Evolutionary conservation across 768 basidiomycete genomes (phyloP).

Genomic region (Cantharellus cinnabarinus): DNA sequence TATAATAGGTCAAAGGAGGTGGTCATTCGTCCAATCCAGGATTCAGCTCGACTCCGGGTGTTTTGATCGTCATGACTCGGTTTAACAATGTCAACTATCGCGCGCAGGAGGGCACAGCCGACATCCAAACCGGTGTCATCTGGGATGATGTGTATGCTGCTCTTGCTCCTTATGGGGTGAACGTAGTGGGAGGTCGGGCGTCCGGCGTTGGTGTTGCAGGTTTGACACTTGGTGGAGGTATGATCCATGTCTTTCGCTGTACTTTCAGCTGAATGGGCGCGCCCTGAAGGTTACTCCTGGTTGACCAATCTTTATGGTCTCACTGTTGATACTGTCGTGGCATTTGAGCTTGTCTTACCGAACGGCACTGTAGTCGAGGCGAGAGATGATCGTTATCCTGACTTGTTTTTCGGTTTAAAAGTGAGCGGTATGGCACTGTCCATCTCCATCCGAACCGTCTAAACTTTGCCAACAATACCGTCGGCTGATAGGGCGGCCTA

Average conservation of each 20-base stretch:
- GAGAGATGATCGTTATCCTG: slow-evolving; percentile 16
- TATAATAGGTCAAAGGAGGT: slow-evolving; percentile 36
- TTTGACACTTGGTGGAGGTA: slow-evolving; percentile 20
- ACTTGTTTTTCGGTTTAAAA: slow-evolving; percentile 27
- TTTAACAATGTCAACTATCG: slow-evolving; percentile 22
- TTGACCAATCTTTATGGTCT: slow-evolving; percentile 40
- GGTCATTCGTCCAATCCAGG: slow-evolving; percentile 35
- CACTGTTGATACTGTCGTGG: slow-evolving; percentile 32
- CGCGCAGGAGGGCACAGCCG: slow-evolving; percentile 8
- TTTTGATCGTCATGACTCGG: slow-evolving; percentile 34
- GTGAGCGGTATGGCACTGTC: slow-evolving; percentile 11
- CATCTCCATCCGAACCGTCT: background rate
- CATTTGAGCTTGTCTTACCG: slow-evolving; percentile 37
- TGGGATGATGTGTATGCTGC: slow-evolving; percentile 50
- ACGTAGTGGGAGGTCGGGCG: slow-evolving; percentile 39
- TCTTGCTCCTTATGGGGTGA: slow-evolving; percentile 28
- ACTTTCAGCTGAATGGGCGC: background rate
- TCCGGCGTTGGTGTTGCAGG: slow-evolving; percentile 40
- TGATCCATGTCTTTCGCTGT: background rate
- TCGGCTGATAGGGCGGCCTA: slow-evolving; percentile 29
- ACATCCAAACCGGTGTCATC: slow-evolving; percentile 24
- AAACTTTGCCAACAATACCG: background rate
- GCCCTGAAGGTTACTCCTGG: slow-evolving; percentile 36
- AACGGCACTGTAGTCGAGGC: slow-evolving; percentile 24
- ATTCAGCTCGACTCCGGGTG: slow-evolving; percentile 39